Percentiles rank a stretch among this genome's conserved stretches.
phyloP scores from a whole-genome alignment of 768 basidiomycete species.

The Serendipita sp. region DNA sequence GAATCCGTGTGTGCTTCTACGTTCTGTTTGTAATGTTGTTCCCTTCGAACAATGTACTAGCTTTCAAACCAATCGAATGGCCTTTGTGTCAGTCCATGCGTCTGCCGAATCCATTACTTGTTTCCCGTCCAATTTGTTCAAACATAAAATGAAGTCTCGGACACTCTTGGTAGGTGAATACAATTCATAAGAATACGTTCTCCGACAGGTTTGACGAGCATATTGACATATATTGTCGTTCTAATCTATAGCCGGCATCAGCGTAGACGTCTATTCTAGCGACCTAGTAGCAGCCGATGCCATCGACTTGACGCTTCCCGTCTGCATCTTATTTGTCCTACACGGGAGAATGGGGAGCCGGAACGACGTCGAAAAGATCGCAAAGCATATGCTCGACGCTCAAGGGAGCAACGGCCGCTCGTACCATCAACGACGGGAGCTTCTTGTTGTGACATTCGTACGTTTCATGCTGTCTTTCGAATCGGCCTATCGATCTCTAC shows the following conservation, averaged over 20 bases:
- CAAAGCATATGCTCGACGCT: slow-evolving; percentile 20
- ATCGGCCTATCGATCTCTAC: not conserved
- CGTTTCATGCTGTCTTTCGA: slow-evolving; percentile 10
- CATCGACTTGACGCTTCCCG: slow-evolving; percentile 9
- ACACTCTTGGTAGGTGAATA: too few relatives aligned
- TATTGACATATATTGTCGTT: not conserved
- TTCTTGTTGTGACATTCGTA: slow-evolving; percentile 33
- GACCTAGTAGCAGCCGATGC: not conserved
- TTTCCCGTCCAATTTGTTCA: too few relatives aligned
- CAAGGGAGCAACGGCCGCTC: slow-evolving; percentile 11
- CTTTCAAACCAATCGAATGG: too few relatives aligned
- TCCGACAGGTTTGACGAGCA: too few relatives aligned
- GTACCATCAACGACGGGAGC: slow-evolving; percentile 19
- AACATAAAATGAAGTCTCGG: too few relatives aligned
- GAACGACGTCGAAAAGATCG: slow-evolving; percentile 20
- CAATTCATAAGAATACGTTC: too few relatives aligned
- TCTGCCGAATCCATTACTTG: too few relatives aligned
- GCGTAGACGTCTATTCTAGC: not conserved
- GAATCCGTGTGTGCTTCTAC: too few relatives aligned
- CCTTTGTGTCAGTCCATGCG: too few relatives aligned
- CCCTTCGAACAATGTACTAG: too few relatives aligned
- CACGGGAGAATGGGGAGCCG: slow-evolving; percentile 29
- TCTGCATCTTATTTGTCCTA: slow-evolving; percentile 28
- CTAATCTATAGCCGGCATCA: not conserved
- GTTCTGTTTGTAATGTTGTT: too few relatives aligned